Conservation (phyloP, 257 asterid genomes). For the Eustoma russellianum region DNA sequence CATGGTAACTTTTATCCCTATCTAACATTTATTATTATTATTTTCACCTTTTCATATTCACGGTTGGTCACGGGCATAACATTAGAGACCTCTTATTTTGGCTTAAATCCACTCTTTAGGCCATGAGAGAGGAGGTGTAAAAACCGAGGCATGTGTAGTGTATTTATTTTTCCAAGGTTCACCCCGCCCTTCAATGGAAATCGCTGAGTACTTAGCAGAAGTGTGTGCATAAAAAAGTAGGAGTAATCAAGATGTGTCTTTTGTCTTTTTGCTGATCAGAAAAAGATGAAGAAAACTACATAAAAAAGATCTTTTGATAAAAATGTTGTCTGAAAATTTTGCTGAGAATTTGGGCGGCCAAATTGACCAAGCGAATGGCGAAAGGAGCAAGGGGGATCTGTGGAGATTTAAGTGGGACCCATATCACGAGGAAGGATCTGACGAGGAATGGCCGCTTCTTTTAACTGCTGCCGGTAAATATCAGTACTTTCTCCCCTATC, state of each 20-base stretch:
- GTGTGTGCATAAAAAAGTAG: too few relatives aligned
- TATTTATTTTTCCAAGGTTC: slow-evolving; percentile 11
- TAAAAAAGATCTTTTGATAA: neutral
- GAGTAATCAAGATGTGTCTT: neutral
- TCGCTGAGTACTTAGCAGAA: slow-evolving; percentile 2
- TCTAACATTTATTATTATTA: too few relatives aligned
- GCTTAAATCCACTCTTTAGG: slow-evolving; percentile 8
- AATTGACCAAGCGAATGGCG: slow-evolving; percentile 6
- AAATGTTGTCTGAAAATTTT: slow-evolving; percentile 10
- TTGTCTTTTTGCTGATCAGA: neutral
- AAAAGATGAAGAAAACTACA: neutral
- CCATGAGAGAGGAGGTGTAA: neutral
- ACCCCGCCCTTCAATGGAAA: slow-evolving; percentile 5
- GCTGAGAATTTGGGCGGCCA: slow-evolving; percentile 30
- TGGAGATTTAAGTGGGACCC: slow-evolving; percentile 21
- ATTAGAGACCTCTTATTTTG: too few relatives aligned
- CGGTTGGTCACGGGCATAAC: too few relatives aligned
- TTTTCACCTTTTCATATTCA: too few relatives aligned
- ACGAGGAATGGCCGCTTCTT: slow-evolving; percentile 18
- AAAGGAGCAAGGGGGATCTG: slow-evolving; percentile 3
- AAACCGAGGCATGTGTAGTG: slow-evolving; percentile 5
- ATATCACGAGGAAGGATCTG: slow-evolving; percentile 21
- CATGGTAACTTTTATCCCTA: too few relatives aligned
- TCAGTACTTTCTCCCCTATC: neutral
- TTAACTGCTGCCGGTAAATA: too few relatives aligned